A percentile compares a stretch with the other conserved stretches of the same genome.
These are phyloP conservation scores for Populus euphratica DNA, from an alignment of 345 rosid genomes.

Conservation along the genomic window DNA sequence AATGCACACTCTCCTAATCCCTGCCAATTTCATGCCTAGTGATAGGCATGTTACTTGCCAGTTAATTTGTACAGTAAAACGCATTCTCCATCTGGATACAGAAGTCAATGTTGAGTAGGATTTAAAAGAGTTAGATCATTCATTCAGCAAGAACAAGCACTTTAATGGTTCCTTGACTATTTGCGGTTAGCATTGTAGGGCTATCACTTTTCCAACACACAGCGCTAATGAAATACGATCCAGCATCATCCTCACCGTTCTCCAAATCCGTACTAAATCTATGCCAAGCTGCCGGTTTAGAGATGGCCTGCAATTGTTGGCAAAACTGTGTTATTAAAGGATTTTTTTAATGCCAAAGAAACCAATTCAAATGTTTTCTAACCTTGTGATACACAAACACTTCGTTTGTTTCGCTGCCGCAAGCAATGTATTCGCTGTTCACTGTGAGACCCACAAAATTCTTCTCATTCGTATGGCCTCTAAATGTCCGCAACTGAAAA, in stretches of 20 bases:
- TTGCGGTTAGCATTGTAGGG: conserved; percentile 78
- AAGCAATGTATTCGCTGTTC: conserved; percentile 72
- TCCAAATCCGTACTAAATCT: conserved; percentile 76
- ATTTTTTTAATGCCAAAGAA: background rate
- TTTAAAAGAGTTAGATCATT: conserved; percentile 4
- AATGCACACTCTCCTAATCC: too few species aligned
- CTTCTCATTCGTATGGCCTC: conserved; percentile 84
- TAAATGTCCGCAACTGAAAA: conserved; percentile 67
- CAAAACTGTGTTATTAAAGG: background rate
- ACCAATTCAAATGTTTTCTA: background rate
- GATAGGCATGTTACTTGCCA: background rate
- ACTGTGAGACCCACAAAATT: conserved; percentile 84
- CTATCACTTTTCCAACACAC: conserved; percentile 95
- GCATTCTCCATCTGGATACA: background rate
- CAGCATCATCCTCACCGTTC: conserved; percentile 62
- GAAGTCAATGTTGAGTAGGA: background rate
- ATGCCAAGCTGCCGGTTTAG: conserved; percentile 66
- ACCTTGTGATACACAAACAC: conserved; percentile 93
- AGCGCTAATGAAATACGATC: conserved; percentile 75
- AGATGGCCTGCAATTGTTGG: conserved; percentile 54
- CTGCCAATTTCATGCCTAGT: too few species aligned
- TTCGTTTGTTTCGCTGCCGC: conserved; percentile 91
- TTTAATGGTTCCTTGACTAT: conserved; percentile 89
- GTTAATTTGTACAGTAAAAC: background rate
- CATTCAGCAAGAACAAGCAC: conserved; percentile 73